Evolutionary conservation across 140 eudicot species (phyloP).

Genomic region (Erigeron philadelphicus): DNA sequence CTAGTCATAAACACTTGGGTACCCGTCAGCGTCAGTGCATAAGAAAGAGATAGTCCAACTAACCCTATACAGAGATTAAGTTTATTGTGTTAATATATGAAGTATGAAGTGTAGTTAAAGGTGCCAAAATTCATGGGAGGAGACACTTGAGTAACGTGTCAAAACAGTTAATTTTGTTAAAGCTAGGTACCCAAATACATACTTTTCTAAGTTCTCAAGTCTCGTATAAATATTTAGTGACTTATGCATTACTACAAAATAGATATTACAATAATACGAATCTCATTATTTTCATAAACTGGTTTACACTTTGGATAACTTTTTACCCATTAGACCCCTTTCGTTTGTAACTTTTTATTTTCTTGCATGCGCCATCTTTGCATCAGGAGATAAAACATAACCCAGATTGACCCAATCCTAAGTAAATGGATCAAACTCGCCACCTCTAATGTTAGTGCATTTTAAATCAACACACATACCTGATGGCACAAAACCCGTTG

Average conservation of each 20-base stretch:
- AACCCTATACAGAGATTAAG: constrained; percentile 42
- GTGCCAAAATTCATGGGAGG: background rate
- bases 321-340: background rate
- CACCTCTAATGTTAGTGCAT: background rate
- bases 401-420: background rate
- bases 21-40: constrained; percentile 59
- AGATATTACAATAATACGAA: too few species aligned
- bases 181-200: background rate
- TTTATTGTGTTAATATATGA: background rate
- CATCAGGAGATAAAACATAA: background rate
- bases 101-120: background rate
- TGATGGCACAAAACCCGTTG: constrained; percentile 51
- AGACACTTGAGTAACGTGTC: background rate
- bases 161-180: background rate
- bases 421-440: background rate
- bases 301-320: background rate
- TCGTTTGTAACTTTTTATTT: background rate
- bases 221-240: background rate
- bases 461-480: constrained; percentile 32
- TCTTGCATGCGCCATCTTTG: background rate
- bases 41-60: constrained; percentile 81
- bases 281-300: background rate
- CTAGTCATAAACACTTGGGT: constrained; percentile 65
- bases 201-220: background rate
- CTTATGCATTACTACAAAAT: background rate